phyloP scores from a whole-genome alignment of 2,329 filamentous ascomycete genomes.

The Bipolaris sorokiniana region DNA sequence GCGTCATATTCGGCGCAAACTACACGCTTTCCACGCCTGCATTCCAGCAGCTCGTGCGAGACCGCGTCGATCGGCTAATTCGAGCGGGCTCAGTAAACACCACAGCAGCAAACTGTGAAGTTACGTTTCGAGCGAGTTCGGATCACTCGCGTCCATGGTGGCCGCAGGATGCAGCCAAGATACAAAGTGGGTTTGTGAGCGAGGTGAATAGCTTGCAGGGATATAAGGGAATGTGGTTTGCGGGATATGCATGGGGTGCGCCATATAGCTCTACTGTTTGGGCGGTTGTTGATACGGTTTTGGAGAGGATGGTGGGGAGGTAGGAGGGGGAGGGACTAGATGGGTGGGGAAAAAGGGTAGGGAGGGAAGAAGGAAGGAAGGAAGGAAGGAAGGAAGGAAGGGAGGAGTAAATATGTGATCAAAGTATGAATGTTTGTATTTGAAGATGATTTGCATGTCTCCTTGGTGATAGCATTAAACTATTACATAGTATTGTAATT shows the following conservation, averaged over 20 bases:
- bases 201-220: slow-evolving; percentile 29
- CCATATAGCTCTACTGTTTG: slow-evolving; percentile 31
- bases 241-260: slow-evolving; percentile 24
- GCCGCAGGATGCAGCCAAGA: slow-evolving; percentile 10
- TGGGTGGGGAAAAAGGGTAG: too few species aligned
- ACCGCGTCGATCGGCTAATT: slow-evolving; percentile 13
- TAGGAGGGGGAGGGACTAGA: neutral
- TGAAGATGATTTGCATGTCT: too few species aligned
- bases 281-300: slow-evolving; percentile 27
- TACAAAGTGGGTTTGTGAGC: slow-evolving; percentile 29
- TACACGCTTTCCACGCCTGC: slow-evolving; percentile 12
- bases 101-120: slow-evolving; percentile 14
- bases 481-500: too few species aligned
- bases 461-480: too few species aligned
- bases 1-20: slow-evolving; percentile 25
- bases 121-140: slow-evolving; percentile 17
- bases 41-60: slow-evolving; percentile 10
- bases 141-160: slow-evolving; percentile 27
- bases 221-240: slow-evolving; percentile 27
- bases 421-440: too few species aligned
- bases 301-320: slow-evolving; percentile 20
- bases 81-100: neutral
- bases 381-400: too few species aligned
- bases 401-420: too few species aligned
- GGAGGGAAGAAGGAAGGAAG: too few species aligned